phyloP scores from a whole-genome alignment of 139 green algal genomes.

The Picocystis salinarum region DNA sequence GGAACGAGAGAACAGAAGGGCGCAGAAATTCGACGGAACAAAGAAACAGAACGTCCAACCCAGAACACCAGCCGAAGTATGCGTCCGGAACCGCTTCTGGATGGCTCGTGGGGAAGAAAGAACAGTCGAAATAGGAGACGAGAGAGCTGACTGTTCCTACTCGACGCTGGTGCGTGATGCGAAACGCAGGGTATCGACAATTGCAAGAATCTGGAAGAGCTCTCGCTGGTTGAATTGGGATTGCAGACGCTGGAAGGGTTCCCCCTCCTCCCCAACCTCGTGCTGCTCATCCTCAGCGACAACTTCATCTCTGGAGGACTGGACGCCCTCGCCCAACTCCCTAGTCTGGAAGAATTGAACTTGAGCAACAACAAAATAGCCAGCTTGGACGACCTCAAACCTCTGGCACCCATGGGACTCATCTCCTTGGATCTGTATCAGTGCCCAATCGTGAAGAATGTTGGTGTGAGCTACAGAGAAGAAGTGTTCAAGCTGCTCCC shows the following conservation, averaged over 20 bases:
- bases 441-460: slow-evolving; percentile 9
- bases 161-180: too few species aligned
- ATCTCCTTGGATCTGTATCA: slow-evolving; percentile 13
- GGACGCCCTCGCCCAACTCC: slow-evolving; percentile 8
- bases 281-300: slow-evolving; percentile 12
- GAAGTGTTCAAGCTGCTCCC: slow-evolving; percentile 15
- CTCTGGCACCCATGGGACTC: slow-evolving; percentile 9
- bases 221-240: slow-evolving; percentile 6
- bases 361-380: slow-evolving; percentile 20
- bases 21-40: too few species aligned
- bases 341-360: slow-evolving; percentile 1
- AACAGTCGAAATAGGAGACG: too few species aligned
- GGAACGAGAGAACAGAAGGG: too few species aligned
- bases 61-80: too few species aligned
- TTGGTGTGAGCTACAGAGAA: slow-evolving; percentile 5
- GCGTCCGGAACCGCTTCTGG: too few species aligned
- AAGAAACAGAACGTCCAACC: too few species aligned
- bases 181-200: too few species aligned
- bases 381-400: slow-evolving; percentile 9
- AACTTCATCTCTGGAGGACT: slow-evolving; percentile 17
- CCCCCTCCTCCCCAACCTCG: slow-evolving; percentile 8
- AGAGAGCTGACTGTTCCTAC: too few species aligned
- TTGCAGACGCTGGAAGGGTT: slow-evolving; percentile 12
- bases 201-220: neutral
- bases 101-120: too few species aligned